Evolutionary conservation across 2,329 filamentous ascomycete genomes (phyloP), one percentile per base, ranked within the genome.

Genomic region (Fusarium sublunatum): DNA sequence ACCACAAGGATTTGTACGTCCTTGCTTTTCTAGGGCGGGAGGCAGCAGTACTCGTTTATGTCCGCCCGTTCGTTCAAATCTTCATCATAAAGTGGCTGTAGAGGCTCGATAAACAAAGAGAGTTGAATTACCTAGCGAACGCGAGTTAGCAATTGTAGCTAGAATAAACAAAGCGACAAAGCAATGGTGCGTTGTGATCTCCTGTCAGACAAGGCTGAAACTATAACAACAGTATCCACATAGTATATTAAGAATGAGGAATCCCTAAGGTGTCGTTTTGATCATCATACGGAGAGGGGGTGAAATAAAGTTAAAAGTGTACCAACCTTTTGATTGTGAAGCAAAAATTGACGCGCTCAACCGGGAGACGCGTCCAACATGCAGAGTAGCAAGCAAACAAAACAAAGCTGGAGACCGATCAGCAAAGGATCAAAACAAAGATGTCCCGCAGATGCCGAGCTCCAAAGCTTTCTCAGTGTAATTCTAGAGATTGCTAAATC

Each of bases 121-220:
- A 47, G 48, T 61, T 84, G 66, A 47, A 48, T 61, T 84, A 84
- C 81, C 82, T 85, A 69, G 61, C 66, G 54, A 67, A 57, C 58
- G 48, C 54, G 53, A 61, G 76, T 82, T 78, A 82, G 77, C 74
- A 71, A 70, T 58, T 57, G 61, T 35, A 51, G 53, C 55, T 40
- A 49, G 51, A 39, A 9, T 9, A 46, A 24, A 38, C 28, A n/a
- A 28, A 28, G 45, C 24, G 64, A 50, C 59, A 69, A 70, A 58
- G 49, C 62, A 64, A 56, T 56, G 52, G 43, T 65, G 66, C 50
- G 48, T 60, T 62, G 43, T 72, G 55, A 74, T 71, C 71, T 79
- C 77, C 74, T 78, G 79, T 87, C 85, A 87, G 85, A 87, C 85
- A 87, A 87, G 85, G 85, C 85, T 87, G 85, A 88, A 87, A 87